Evolutionary conservation across 352 stramenopile species (phyloP).

Genomic region (Pythium periplocum): DNA sequence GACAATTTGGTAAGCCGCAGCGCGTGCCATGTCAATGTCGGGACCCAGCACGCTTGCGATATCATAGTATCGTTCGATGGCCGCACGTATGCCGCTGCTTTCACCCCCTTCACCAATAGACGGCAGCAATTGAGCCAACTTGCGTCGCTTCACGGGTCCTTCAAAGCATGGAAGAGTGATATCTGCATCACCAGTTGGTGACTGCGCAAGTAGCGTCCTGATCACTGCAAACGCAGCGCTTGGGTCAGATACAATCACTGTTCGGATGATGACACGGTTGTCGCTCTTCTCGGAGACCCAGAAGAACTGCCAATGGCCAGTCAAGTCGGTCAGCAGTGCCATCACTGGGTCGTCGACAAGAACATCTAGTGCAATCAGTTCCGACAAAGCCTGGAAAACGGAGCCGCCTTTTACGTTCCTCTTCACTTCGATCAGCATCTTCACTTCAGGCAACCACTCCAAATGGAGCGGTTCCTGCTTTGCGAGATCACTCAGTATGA

Average conservation of each 20-base stretch:
- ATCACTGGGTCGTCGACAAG: slow-evolving; percentile 29
- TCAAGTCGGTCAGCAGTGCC: slow-evolving; percentile 40
- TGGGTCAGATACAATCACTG: slow-evolving; percentile 17
- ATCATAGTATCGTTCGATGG: no score
- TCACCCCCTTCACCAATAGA: no score
- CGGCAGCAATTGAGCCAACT: no score
- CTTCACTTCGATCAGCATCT: slow-evolving; percentile 49
- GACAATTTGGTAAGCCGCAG: no score
- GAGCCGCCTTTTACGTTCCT: slow-evolving; percentile 15
- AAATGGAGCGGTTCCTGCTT: background rate
- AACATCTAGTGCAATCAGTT: slow-evolving; percentile 40
- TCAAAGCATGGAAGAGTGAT: background rate
- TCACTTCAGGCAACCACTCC: slow-evolving; percentile 11
- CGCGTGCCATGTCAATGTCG: no score
- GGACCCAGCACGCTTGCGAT: no score
- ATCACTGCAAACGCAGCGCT: slow-evolving; percentile 29
- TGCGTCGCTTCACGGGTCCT: no score
- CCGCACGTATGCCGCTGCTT: no score
- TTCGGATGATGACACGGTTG: slow-evolving; percentile 17
- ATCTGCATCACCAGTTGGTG: slow-evolving; percentile 21
- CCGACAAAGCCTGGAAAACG: slow-evolving; percentile 31
- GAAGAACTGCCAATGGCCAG: slow-evolving; percentile 31
- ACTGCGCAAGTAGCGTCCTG: slow-evolving; percentile 22
- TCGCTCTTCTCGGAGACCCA: slow-evolving; percentile 29
- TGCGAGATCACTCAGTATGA: slow-evolving; percentile 31